Evolutionary conservation across 2,329 filamentous ascomycete species (phyloP), one percentile per base, ranked within the genome.

Genomic region (Alternaria rosae): DNA sequence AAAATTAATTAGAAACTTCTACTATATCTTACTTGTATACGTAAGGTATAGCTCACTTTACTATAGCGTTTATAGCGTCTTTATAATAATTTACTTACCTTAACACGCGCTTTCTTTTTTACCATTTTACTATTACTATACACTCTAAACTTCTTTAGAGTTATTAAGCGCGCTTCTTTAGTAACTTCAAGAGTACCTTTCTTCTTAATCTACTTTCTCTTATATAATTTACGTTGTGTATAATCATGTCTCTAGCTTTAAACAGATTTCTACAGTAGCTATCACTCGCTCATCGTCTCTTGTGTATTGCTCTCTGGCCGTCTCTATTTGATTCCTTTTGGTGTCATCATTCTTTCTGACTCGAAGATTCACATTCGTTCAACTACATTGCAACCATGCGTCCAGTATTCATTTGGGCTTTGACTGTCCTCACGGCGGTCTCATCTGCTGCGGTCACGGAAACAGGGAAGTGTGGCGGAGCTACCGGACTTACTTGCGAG

Each of bases 121-220:
- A 26, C 52, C 51, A 57, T 65, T 55, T 65, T 61, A 25, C 45
- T 21, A 65, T 61, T n/a, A 57, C 52, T 51, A 51, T 55, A 52
- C 54, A 52, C 52, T n/a, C 30, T 17, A 65, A 59, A 62, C 58
- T 65, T 50, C 44, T 45, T 54, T 54, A 65, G 56, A 59, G 59
- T 51, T 7, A n/a, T n/a, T n/a, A n/a, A n/a, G n/a, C n/a, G n/a
- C n/a, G n/a, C n/a, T n/a, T n/a, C n/a, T n/a, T n/a, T n/a, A n/a
- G n/a, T n/a, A n/a, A n/a, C n/a, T n/a, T n/a, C n/a, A n/a, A n/a
- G n/a, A n/a, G n/a, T n/a, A n/a, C n/a, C n/a, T n/a, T n/a, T n/a
- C n/a, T n/a, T n/a, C n/a, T n/a, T n/a, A n/a, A n/a, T n/a, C n/a
- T n/a, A n/a, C n/a, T n/a, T n/a, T n/a, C n/a, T n/a, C n/a, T n/a